Conservation (phyloP, 345 rosid species). For the Hibiscus mutabilis region DNA sequence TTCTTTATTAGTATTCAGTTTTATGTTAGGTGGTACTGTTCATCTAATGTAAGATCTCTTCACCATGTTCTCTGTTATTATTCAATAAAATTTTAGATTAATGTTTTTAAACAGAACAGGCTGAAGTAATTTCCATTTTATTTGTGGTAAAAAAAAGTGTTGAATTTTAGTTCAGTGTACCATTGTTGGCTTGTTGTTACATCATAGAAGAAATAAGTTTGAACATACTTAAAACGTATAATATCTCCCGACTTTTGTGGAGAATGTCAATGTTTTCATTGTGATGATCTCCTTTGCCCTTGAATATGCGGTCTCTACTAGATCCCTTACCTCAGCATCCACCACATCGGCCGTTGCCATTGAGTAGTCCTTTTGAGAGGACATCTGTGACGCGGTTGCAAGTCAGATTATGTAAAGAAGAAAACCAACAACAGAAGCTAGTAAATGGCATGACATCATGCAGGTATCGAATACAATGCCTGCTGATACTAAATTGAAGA, state of each 20-base stretch:
- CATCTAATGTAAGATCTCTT: no score
- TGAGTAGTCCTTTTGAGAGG: conserved; percentile 91
- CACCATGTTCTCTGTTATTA: no score
- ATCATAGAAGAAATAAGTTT: no score
- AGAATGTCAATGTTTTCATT: conserved; percentile 76
- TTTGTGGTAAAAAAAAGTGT: no score
- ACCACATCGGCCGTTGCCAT: conserved; percentile 97
- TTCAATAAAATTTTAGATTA: no score
- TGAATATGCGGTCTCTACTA: conserved; percentile 68
- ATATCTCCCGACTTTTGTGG: conserved; percentile 27
- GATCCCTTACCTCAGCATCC: conserved; percentile 80
- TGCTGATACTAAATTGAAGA: no score
- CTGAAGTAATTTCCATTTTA: not conserved
- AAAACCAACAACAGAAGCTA: not conserved
- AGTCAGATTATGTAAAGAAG: not conserved
- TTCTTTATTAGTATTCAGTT: not conserved
- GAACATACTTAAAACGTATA: no score
- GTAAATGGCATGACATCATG: not conserved
- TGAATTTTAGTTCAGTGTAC: no score
- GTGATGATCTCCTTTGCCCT: conserved; percentile 64
- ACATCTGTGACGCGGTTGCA: conserved; percentile 48
- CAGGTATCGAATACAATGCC: conserved; percentile 15
- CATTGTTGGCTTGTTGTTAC: no score
- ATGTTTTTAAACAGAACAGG: not conserved
- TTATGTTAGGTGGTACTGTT: no score